Conservation (phyloP, 371 early-diverging fungal genomes). For the Syncephalastrum sp. region DNA sequence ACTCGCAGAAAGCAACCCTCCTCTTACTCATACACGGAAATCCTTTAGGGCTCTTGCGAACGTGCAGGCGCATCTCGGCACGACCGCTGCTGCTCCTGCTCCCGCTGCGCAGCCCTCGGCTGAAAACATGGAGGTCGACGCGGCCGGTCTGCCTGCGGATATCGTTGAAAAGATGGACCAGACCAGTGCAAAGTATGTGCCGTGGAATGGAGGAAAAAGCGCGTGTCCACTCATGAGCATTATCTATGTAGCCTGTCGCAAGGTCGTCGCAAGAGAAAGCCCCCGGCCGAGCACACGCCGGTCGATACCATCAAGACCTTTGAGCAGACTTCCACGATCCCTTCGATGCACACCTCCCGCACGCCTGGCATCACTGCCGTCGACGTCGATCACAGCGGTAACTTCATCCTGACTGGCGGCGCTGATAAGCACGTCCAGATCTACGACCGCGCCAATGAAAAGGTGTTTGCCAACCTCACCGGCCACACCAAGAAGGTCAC, state of each 20-base stretch:
- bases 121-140: constrained; percentile 69
- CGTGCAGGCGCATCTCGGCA: constrained; percentile 68
- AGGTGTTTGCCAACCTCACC: constrained; percentile 69
- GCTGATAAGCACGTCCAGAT: constrained; percentile 78
- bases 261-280: constrained; percentile 84
- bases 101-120: constrained; percentile 42
- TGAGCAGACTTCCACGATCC: constrained; percentile 48
- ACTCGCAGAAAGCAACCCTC: too few species aligned
- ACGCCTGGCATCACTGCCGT: constrained; percentile 78
- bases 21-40: neutral
- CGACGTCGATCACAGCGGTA: constrained; percentile 61
- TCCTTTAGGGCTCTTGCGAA: constrained; percentile 60
- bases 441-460: constrained; percentile 62
- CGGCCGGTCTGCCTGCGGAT: constrained; percentile 44
- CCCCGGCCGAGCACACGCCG: constrained; percentile 69
- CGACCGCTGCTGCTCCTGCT: constrained; percentile 28
- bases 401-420: constrained; percentile 78
- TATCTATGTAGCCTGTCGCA: constrained; percentile 56
- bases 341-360: constrained; percentile 75
- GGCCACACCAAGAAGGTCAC: constrained; percentile 83
- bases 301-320: constrained; percentile 68
- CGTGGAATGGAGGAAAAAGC: constrained; percentile 1
- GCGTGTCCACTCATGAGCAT: neutral
- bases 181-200: constrained; percentile 53
- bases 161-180: constrained; percentile 59